Conservation (phyloP, 2,329 filamentous ascomycete genomes). For the Colletotrichum simmondsii region DNA sequence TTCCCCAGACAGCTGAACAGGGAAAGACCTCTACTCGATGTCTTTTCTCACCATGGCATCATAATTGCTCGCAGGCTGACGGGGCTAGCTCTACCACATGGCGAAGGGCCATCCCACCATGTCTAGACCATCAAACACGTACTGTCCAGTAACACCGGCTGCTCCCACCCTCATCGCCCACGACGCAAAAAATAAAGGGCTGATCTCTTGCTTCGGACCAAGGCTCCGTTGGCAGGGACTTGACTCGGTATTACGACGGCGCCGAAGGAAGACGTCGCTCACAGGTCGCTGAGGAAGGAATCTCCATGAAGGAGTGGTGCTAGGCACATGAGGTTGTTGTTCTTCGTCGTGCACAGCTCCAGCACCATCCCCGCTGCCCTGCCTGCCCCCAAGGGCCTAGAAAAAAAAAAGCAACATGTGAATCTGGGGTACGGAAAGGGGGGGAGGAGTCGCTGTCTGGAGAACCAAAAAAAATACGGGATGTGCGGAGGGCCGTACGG, state of each 20-base stretch:
- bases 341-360: background rate
- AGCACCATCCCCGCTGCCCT: conserved; percentile 2
- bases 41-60: conserved; percentile 25
- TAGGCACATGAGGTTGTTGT: background rate
- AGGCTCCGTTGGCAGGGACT: background rate
- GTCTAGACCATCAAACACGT: conserved; percentile 32
- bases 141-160: conserved; percentile 15
- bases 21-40: background rate
- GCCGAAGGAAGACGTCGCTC: background rate
- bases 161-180: background rate
- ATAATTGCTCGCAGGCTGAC: background rate
- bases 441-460: background rate
- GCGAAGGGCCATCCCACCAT: conserved; percentile 14
- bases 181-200: background rate
- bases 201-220: conserved; percentile 1
- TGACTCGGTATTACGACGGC: conserved; percentile 14
- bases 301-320: background rate
- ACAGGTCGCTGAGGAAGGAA: background rate
- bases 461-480: background rate
- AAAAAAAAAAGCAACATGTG: conserved; percentile 11
- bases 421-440: conserved; percentile 17
- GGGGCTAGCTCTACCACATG: background rate
- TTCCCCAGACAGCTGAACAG: background rate
- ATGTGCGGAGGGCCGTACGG: conserved; percentile 17
- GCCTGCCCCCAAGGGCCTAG: background rate